phyloP scores from a whole-genome alignment of 106 monocot genomes.

The Allium fistulosum region DNA sequence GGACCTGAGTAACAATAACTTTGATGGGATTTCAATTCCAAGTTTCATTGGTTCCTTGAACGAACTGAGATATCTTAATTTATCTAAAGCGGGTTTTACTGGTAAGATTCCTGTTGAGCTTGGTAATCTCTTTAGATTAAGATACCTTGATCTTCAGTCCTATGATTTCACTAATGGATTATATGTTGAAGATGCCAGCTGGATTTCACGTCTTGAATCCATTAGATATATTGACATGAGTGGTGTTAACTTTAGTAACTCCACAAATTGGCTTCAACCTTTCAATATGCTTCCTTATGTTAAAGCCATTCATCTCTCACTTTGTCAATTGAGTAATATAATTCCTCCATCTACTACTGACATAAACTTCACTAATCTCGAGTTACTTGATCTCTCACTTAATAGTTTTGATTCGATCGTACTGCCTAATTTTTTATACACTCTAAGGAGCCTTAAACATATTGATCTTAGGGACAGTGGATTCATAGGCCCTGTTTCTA shows the following conservation, averaged over 20 bases:
- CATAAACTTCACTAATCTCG: neutral
- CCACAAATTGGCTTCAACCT: neutral
- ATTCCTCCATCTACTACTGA: neutral
- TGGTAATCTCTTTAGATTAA: conserved; percentile 20
- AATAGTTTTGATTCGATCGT: neutral
- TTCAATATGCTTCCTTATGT: conserved; percentile 9
- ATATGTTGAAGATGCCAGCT: neutral
- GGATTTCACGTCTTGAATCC: conserved; percentile 13
- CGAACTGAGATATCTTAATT: conserved; percentile 16
- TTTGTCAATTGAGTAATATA: neutral
- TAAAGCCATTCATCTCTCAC: neutral
- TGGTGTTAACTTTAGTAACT: neutral
- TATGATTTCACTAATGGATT: too few species aligned
- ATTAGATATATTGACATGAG: conserved; percentile 7
- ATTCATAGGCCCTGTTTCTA: conserved; percentile 5
- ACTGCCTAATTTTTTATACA: neutral
- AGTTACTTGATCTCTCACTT: neutral
- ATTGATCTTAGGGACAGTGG: neutral
- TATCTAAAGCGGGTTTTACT: neutral
- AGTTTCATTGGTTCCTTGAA: conserved; percentile 23
- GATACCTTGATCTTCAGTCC: conserved; percentile 5
- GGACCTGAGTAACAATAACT: conserved; percentile 25
- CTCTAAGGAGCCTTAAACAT: neutral
- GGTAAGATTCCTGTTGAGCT: conserved; percentile 10
- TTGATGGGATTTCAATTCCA: conserved; percentile 2